Evolutionary conservation across 106 monocot species (phyloP).

Genomic region (Dendrobium officinale): DNA sequence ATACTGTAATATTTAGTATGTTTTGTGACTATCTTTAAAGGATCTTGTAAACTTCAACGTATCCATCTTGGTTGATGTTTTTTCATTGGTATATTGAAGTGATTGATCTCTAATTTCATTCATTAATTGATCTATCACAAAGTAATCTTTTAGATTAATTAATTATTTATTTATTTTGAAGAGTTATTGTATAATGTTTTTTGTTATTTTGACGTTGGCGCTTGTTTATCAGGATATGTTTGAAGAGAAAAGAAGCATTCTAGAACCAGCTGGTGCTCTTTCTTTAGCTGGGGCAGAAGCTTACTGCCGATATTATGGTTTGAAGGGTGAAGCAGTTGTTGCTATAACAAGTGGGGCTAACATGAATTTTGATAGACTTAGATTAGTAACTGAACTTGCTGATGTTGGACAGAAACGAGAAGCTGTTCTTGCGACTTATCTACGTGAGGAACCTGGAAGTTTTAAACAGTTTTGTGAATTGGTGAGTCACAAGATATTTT

Average conservation of each 20-base stretch:
- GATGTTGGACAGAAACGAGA: conserved; percentile 97
- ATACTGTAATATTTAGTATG: too few species aligned
- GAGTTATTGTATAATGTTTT: background rate
- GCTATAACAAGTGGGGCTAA: conserved; percentile 97
- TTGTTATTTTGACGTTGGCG: background rate
- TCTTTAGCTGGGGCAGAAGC: conserved; percentile 94
- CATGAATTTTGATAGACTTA: conserved; percentile 96
- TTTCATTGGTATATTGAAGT: background rate
- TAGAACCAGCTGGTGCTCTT: conserved; percentile 97
- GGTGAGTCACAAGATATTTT: conserved; percentile 20
- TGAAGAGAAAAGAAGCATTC: conserved; percentile 98
- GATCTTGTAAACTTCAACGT: too few species aligned
- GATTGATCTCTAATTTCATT: background rate
- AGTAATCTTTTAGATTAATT: background rate
- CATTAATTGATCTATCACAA: background rate
- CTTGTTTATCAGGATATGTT: conserved; percentile 74
- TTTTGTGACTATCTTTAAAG: too few species aligned
- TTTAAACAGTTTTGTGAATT: conserved; percentile 75
- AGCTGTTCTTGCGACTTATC: conserved; percentile 84
- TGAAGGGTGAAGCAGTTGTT: conserved; percentile 78
- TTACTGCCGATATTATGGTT: conserved; percentile 92
- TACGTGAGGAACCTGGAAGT: conserved; percentile 76
- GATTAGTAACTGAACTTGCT: conserved; percentile 96
- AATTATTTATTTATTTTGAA: background rate
- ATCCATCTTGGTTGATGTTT: background rate